phyloP scores from a whole-genome alignment of 2,329 filamentous ascomycete species.

The Cladosporium austrohemisphaericum region DNA sequence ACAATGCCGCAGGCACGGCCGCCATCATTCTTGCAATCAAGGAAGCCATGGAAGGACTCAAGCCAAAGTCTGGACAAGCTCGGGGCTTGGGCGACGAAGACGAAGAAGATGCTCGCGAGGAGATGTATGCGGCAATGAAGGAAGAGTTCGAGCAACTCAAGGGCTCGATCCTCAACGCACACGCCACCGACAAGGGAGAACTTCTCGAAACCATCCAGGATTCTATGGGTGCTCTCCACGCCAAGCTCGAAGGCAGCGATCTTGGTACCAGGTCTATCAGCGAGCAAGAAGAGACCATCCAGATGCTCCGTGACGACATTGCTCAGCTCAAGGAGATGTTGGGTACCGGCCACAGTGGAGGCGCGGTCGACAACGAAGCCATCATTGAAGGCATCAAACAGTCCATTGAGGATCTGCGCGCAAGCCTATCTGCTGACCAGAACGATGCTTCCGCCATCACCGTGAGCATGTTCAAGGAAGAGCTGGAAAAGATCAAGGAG shows the following conservation, averaged over 20 bases:
- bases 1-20: constrained; percentile 22
- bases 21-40: constrained; percentile 32
- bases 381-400: constrained; percentile 64
- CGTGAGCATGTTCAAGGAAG: constrained; percentile 40
- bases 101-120: constrained; percentile 31
- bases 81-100: background rate
- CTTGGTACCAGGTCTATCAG: constrained; percentile 27
- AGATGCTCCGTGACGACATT: constrained; percentile 57
- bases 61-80: constrained; percentile 20
- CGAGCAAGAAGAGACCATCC: constrained; percentile 44
- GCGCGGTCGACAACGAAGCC: constrained; percentile 47
- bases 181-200: constrained; percentile 56
- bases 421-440: constrained; percentile 37
- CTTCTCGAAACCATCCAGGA: constrained; percentile 58
- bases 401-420: constrained; percentile 42
- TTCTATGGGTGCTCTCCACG: constrained; percentile 47
- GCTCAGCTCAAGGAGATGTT: constrained; percentile 58
- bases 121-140: constrained; percentile 66
- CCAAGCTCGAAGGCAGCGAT: constrained; percentile 40
- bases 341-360: constrained; percentile 33
- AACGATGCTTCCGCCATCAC: constrained; percentile 40
- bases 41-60: constrained; percentile 31
- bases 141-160: constrained; percentile 79
- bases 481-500: constrained; percentile 43
- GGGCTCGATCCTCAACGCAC: constrained; percentile 65